Evolutionary conservation across 805 yeast species (phyloP).

Genomic region (Nakazawaea pomicola): DNA sequence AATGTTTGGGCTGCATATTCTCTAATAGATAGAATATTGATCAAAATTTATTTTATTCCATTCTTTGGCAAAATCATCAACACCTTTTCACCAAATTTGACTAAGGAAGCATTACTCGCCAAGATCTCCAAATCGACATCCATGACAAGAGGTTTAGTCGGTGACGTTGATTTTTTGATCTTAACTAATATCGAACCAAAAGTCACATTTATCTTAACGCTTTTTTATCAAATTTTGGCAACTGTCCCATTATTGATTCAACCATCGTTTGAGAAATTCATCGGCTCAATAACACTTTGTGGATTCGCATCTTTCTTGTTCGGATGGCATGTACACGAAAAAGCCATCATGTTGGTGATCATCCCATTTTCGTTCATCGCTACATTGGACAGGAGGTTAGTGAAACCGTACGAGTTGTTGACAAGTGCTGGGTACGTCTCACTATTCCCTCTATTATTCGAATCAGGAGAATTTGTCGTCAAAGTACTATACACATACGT

Average conservation of each 20-base stretch:
- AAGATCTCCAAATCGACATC: slow-evolving; percentile 12
- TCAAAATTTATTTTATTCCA: slow-evolving; percentile 39
- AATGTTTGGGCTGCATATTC: slow-evolving; percentile 96
- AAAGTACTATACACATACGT: slow-evolving; percentile 73
- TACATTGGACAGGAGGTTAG: slow-evolving; percentile 61
- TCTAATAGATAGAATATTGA: slow-evolving; percentile 65
- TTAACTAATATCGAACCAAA: slow-evolving; percentile 78
- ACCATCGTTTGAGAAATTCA: slow-evolving; percentile 73
- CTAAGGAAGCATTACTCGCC: slow-evolving; percentile 14
- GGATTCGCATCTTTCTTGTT: slow-evolving; percentile 88
- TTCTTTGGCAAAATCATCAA: slow-evolving; percentile 39
- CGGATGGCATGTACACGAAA: slow-evolving; percentile 99
- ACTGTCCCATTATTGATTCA: slow-evolving; percentile 63
- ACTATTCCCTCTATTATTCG: slow-evolving; percentile 79
- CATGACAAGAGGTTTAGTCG: slow-evolving; percentile 81
- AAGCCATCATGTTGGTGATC: slow-evolving; percentile 86
- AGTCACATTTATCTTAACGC: slow-evolving; percentile 70
- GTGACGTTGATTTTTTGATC: slow-evolving; percentile 78
- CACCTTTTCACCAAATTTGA: slow-evolving; percentile 22
- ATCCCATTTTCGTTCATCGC: slow-evolving; percentile 83
- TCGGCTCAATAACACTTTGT: slow-evolving; percentile 83
- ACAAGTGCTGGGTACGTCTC: slow-evolving; percentile 82
- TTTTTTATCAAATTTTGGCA: slow-evolving; percentile 80
- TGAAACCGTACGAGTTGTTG: slow-evolving; percentile 66
- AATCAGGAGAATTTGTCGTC: slow-evolving; percentile 73